Evolutionary conservation across 1,284 basidiomycete genomes (phyloP).

Genomic region (Sporisorium exsertum): DNA sequence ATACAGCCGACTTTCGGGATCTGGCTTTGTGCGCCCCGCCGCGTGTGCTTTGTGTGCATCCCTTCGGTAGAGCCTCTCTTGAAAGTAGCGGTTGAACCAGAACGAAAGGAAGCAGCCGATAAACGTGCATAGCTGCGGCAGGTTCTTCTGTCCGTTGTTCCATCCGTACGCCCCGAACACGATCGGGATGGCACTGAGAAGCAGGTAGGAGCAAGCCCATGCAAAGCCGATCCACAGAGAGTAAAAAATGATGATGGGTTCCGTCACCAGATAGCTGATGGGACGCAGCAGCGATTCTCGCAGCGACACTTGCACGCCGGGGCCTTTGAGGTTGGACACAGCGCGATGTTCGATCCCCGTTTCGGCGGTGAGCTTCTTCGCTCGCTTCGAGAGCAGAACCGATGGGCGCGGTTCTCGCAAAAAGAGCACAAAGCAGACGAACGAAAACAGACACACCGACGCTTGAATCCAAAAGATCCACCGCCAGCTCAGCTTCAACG

Average conservation of each 20-base stretch:
- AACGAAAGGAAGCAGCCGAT: slow-evolving; percentile 73
- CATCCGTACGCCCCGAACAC: slow-evolving; percentile 56
- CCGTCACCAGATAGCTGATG: slow-evolving; percentile 69
- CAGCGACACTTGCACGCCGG: slow-evolving; percentile 55
- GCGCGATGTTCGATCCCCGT: slow-evolving; percentile 66
- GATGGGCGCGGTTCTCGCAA: slow-evolving; percentile 67
- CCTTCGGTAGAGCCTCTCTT: slow-evolving; percentile 39
- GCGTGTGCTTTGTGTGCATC: slow-evolving; percentile 15
- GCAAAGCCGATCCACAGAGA: slow-evolving; percentile 69
- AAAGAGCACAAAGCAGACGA: slow-evolving; percentile 49
- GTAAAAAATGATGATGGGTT: slow-evolving; percentile 71
- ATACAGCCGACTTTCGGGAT: slow-evolving; percentile 71
- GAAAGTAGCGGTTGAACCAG: slow-evolving; percentile 73
- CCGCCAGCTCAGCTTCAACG: slow-evolving; percentile 53
- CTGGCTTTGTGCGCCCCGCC: slow-evolving; percentile 63
- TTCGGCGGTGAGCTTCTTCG: slow-evolving; percentile 65
- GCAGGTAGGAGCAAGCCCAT: slow-evolving; percentile 33
- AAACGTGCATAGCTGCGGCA: slow-evolving; percentile 37
- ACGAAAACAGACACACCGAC: slow-evolving; percentile 13
- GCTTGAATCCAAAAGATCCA: slow-evolving; percentile 54
- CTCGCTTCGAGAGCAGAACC: slow-evolving; percentile 70
- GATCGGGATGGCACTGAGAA: slow-evolving; percentile 33
- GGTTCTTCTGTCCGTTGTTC: slow-evolving; percentile 27
- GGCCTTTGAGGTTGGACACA: slow-evolving; percentile 17
- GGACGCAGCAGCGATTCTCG: slow-evolving; percentile 60